Conservation (phyloP, 345 rosid species). For the Salix brachista region DNA sequence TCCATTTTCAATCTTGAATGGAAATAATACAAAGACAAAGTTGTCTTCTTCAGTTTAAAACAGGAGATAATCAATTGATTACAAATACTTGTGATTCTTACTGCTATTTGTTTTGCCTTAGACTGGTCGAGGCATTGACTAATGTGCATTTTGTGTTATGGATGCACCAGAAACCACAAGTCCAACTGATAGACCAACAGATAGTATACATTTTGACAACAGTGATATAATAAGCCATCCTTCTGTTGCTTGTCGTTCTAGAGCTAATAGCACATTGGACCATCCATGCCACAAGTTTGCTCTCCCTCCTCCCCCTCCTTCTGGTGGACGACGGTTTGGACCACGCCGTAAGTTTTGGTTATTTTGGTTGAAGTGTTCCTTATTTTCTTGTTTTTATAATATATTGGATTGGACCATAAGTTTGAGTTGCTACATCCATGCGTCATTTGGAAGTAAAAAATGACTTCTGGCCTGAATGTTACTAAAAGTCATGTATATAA, state of each 20-base stretch:
- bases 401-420: conserved; percentile 1
- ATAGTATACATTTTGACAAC: background rate
- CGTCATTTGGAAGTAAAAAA: background rate
- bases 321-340: conserved; percentile 54
- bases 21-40: background rate
- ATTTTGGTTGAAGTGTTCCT: background rate
- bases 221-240: conserved; percentile 6
- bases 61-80: background rate
- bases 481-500: background rate
- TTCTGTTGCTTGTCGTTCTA: conserved; percentile 24
- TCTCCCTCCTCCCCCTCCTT: conserved; percentile 86
- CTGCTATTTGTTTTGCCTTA: background rate
- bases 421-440: background rate
- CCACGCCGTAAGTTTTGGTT: conserved; percentile 58
- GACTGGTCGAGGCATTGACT: conserved; percentile 5
- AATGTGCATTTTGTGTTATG: background rate
- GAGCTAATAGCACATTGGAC: conserved; percentile 11
- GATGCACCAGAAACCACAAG: background rate
- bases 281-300: conserved; percentile 71
- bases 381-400: conserved; percentile 8
- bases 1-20: background rate
- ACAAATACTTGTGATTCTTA: background rate
- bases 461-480: background rate
- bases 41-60: background rate
- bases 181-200: background rate